Conservation (phyloP, 2,329 filamentous ascomycete species). For the Diaporthe ilicicola region DNA sequence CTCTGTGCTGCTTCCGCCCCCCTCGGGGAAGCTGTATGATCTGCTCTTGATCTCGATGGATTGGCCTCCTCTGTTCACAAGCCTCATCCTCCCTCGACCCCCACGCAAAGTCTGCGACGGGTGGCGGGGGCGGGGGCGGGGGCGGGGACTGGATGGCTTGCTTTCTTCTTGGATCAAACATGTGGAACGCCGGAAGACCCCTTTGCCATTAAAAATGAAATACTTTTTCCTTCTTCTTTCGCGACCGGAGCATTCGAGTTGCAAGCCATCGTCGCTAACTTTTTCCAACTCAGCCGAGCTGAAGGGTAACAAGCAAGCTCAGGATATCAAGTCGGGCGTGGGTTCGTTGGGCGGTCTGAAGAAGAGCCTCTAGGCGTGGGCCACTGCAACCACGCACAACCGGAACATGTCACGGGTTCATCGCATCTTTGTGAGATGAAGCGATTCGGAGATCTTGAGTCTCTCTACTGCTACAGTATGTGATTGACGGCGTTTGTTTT, state of each 20-base stretch:
- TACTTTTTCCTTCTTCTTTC: not conserved
- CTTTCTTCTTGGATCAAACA: not conserved
- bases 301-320: slow-evolving; percentile 47
- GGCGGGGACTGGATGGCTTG: not conserved
- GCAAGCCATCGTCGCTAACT: not conserved
- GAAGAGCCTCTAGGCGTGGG: slow-evolving; percentile 38
- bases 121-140: no score
- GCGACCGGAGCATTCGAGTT: not conserved
- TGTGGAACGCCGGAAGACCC: not conserved
- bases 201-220: not conserved
- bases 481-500: not conserved
- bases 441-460: not conserved
- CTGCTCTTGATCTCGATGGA: not conserved
- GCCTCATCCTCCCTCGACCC: not conserved
- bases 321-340: slow-evolving; percentile 41
- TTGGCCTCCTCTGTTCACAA: not conserved
- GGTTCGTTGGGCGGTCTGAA: slow-evolving; percentile 42
- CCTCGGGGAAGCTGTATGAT: not conserved
- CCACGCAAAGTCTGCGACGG: not conserved
- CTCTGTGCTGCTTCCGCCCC: not conserved
- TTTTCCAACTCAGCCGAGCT: slow-evolving; percentile 41
- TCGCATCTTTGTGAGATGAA: not conserved
- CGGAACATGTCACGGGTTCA: slow-evolving; percentile 1
- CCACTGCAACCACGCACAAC: not conserved
- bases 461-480: no score